These are phyloP conservation scores for Mortierella claussenii DNA, from an alignment of 192 early-diverging fungal species.

Conservation along the genomic window DNA sequence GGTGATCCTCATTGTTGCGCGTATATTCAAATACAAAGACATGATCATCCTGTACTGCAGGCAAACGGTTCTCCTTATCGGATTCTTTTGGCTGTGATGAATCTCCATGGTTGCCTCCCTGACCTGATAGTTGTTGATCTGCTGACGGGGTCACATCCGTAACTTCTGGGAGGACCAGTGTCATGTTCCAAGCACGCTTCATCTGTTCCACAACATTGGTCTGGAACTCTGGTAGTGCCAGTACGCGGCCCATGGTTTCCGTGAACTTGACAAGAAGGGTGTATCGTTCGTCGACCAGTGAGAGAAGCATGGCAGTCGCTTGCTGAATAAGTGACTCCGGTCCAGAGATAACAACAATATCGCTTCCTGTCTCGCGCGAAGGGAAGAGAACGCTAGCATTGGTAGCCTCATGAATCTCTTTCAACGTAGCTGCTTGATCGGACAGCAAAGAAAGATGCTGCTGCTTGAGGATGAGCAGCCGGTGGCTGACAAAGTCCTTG, in stretches of 20 bases:
- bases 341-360: constrained; percentile 66
- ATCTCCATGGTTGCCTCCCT: not conserved
- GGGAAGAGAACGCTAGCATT: constrained; percentile 72
- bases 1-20: constrained; percentile 45
- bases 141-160: not conserved
- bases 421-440: constrained; percentile 55
- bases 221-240: constrained; percentile 63
- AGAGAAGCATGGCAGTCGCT: constrained; percentile 64
- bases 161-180: constrained; percentile 17
- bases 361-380: constrained; percentile 69
- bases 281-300: constrained; percentile 68
- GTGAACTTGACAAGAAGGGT: constrained; percentile 64
- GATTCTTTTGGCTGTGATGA: not conserved
- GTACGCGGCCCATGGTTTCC: constrained; percentile 27
- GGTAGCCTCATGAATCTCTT: constrained; percentile 66
- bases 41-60: constrained; percentile 28
- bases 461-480: constrained; percentile 65
- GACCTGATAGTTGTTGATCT: not conserved
- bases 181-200: constrained; percentile 58
- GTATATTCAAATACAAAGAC: constrained; percentile 53
- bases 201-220: constrained; percentile 53
- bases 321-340: constrained; percentile 66
- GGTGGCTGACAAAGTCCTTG: constrained; percentile 61
- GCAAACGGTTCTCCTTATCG: not conserved
- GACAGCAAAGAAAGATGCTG: constrained; percentile 68